Conservation (phyloP, 2,329 filamentous ascomycete species). For the Colletotrichum aenigma region DNA sequence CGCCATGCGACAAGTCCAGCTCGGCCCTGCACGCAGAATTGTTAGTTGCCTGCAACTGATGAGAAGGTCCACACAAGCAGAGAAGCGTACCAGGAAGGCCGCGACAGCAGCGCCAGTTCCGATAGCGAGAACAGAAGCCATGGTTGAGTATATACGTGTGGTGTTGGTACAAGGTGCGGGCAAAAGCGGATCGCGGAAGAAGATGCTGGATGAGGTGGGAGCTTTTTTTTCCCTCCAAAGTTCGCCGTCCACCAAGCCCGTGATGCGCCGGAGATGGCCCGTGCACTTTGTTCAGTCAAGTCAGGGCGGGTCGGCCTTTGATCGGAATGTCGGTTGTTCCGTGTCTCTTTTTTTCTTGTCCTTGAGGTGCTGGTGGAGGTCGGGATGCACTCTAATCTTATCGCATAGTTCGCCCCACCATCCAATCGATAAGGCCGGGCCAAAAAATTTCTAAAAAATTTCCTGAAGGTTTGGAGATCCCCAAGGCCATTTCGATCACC, state of each 20-base stretch:
- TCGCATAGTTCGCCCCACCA: constrained; percentile 6
- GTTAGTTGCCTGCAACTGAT: neutral
- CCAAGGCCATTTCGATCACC: constrained; percentile 12
- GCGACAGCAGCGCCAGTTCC: constrained; percentile 55
- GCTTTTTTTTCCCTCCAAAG: neutral
- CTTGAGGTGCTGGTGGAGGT: neutral
- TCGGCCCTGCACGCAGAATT: constrained; percentile 68
- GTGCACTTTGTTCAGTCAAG: neutral
- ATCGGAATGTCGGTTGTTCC: neutral
- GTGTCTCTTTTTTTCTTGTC: neutral
- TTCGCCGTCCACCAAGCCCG: neutral
- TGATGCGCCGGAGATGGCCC: neutral
- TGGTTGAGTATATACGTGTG: constrained; percentile 22
- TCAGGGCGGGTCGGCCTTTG: neutral
- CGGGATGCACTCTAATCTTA: neutral
- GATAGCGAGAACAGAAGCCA: constrained; percentile 49
- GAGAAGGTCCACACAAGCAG: neutral
- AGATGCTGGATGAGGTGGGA: neutral
- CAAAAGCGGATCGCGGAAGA: neutral
- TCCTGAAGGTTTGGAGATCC: neutral
- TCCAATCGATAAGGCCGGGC: constrained; percentile 14
- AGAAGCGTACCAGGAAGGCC: constrained; percentile 51
- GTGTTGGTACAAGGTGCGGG: neutral
- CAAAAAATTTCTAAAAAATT: constrained; percentile 21
- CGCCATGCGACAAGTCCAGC: constrained; percentile 90